Evolutionary conservation across 768 basidiomycete genomes (phyloP), one percentile per base, ranked within the genome.

Genomic region (Ramaria rubella): DNA sequence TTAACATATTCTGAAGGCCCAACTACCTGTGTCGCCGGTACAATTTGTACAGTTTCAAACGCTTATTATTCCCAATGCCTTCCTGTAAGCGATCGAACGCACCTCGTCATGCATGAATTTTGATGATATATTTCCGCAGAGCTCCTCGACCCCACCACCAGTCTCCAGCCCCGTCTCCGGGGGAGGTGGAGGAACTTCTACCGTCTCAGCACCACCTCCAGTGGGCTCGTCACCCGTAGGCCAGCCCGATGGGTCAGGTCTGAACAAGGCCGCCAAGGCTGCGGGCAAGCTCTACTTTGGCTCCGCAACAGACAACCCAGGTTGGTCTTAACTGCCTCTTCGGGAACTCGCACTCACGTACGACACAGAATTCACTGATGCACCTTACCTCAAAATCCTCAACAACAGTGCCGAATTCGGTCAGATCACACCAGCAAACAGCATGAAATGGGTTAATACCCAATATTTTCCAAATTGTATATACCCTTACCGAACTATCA

Each of bases 201-300:
- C 51, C 21, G 31, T 52, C 5, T 57, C 57, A 17, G 26, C 56
- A 12, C 29, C 55, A 8, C 23, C 46, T 17, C 46, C 46, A 27
- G 46, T 42, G 31, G 46, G 26, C 23, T 21, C 55, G 26, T 31
- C 58, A 11, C 29, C 57, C n/a, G n/a, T n/a, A n/a, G n/a, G n/a
- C n/a, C n/a, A n/a, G n/a, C n/a, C n/a, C n/a, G n/a, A n/a, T 19
- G 59, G 64, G 12, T 64, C 64, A 14, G 66, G 65, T 12, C 66
- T 77, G 8, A 68, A 77, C 64, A 62, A 60, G 7, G 67, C 70
- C 4, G 75, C 77, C 2, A 70, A 65, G 61, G 64, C 69, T 4
- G 68, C 72, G 4, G 72, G 73, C 1, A 77, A 77, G 64, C 58
- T 70, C 8, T 80, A 79, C 68, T 78, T 78, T 50, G 77, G 78